Conservation (phyloP, 768 basidiomycete species). For the Rickenella mellea region DNA sequence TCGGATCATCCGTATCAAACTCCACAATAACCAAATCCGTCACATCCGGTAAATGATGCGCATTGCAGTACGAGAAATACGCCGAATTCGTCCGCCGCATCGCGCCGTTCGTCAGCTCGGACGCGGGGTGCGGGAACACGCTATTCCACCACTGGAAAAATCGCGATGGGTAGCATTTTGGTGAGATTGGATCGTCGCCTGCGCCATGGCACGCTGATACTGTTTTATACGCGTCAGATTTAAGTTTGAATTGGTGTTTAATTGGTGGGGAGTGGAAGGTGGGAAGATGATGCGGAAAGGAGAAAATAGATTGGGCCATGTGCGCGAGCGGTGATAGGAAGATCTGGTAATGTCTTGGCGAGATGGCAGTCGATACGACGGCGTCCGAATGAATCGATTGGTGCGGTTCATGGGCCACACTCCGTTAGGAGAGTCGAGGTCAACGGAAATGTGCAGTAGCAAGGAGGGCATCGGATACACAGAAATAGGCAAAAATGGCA, state of each 20-base stretch:
- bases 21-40: slow-evolving; percentile 95
- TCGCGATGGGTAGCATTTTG: slow-evolving; percentile 83
- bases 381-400: no score
- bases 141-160: slow-evolving; percentile 98
- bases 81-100: slow-evolving; percentile 85
- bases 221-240: no score
- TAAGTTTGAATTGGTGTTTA: no score
- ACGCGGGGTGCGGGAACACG: slow-evolving; percentile 96
- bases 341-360: no score
- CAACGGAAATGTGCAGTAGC: no score
- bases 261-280: no score
- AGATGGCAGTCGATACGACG: no score
- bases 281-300: no score
- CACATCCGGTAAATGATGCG: slow-evolving; percentile 87
- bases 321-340: no score
- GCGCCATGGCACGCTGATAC: slow-evolving; percentile 93
- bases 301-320: no score
- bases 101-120: slow-evolving; percentile 96
- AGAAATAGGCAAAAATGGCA: background rate
- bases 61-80: slow-evolving; percentile 92
- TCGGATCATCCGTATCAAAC: slow-evolving; percentile 83
- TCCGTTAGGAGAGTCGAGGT: no score
- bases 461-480: background rate
- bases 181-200: slow-evolving; percentile 80
- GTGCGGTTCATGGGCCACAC: no score